These are phyloP conservation scores for Pythium chondricola DNA, from an alignment of 352 stramenopile genomes.

Conservation along the genomic window DNA sequence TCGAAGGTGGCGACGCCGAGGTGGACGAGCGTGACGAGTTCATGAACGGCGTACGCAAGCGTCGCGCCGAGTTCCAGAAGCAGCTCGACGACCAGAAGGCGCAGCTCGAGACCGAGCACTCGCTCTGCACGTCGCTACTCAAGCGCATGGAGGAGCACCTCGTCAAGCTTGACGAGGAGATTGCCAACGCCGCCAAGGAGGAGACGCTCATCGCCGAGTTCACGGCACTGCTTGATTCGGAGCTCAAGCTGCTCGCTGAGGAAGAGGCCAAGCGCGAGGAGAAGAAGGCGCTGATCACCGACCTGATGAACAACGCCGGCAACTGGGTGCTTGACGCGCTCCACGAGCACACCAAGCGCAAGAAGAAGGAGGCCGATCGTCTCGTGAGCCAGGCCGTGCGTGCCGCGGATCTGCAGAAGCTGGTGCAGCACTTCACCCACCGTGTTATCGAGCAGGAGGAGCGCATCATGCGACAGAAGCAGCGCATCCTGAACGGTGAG, in stretches of 20 bases:
- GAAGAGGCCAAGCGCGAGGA: constrained; percentile 84
- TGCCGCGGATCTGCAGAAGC: constrained; percentile 77
- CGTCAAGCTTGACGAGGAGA: constrained; percentile 68
- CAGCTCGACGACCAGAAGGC: constrained; percentile 69
- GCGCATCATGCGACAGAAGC: constrained; percentile 88
- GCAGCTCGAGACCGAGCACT: constrained; percentile 73
- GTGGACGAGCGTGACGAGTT: constrained; percentile 83
- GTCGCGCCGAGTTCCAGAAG: constrained; percentile 78
- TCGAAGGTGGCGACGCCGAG: constrained; percentile 65
- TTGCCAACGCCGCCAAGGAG: constrained; percentile 63
- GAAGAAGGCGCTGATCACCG: constrained; percentile 82
- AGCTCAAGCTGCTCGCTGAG: constrained; percentile 71
- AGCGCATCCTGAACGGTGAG: constrained; percentile 84
- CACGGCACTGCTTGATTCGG: constrained; percentile 55
- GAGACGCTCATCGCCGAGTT: constrained; percentile 73
- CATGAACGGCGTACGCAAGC: constrained; percentile 82
- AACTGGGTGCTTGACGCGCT: constrained; percentile 83
- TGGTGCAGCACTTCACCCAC: constrained; percentile 87
- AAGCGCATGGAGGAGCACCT: constrained; percentile 84
- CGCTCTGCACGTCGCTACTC: constrained; percentile 72
- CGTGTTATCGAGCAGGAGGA: constrained; percentile 87
- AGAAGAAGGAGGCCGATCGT: constrained; percentile 82
- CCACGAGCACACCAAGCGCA: constrained; percentile 80
- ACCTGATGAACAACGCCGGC: constrained; percentile 82
- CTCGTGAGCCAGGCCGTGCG: constrained; percentile 80